Conservation (phyloP, 1,139 yeast genomes). For the Blastobotrys malaysiensis region DNA sequence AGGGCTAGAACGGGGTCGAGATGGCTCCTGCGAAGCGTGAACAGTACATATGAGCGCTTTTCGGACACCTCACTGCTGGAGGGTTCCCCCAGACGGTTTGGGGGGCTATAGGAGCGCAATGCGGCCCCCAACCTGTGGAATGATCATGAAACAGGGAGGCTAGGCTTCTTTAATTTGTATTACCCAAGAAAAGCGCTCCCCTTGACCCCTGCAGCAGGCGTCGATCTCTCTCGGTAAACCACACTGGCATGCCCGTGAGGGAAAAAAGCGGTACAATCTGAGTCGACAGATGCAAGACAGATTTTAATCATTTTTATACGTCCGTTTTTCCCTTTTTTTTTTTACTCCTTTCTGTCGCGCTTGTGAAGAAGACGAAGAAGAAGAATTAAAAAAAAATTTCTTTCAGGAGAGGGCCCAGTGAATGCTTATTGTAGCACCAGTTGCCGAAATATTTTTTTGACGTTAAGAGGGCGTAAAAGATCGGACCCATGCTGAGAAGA, state of each 20-base stretch:
- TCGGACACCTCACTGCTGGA: too few species aligned
- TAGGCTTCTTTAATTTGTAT: neutral
- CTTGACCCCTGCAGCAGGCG: constrained; percentile 1
- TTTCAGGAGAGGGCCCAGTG: neutral
- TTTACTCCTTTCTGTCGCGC: too few species aligned
- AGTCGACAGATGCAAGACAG: neutral
- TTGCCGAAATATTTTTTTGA: too few species aligned
- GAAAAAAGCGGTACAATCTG: neutral
- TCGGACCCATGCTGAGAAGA: neutral
- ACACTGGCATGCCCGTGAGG: neutral
- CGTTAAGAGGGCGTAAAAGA: neutral
- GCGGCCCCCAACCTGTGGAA: neutral
- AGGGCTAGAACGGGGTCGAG: neutral
- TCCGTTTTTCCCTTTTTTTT: neutral
- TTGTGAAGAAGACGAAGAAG: too few species aligned
- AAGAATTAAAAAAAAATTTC: neutral
- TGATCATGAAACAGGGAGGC: neutral
- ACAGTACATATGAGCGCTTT: neutral
- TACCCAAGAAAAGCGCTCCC: neutral
- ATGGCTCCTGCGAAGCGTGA: neutral
- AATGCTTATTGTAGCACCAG: too few species aligned
- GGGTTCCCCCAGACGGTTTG: too few species aligned
- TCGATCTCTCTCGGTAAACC: neutral
- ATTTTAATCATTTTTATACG: neutral
- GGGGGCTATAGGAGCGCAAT: too few species aligned